Percentiles rank a stretch among this genome's conserved stretches.
Evolutionary conservation across 441 rosid genomes (phyloP).

Genomic region (Corymbia citriodora): DNA sequence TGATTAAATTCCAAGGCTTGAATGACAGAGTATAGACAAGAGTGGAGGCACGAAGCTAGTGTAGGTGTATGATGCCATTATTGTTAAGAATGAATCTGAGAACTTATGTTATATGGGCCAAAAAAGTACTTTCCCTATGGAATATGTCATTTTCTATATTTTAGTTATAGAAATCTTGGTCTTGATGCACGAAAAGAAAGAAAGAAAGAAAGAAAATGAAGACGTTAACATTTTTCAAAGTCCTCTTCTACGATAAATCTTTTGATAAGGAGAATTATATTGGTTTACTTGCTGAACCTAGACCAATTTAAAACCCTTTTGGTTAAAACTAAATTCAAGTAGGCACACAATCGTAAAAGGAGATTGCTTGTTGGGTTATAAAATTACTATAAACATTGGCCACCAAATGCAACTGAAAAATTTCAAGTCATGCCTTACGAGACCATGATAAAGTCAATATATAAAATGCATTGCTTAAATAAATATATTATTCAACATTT

Average conservation of each 20-base stretch:
- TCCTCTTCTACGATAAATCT: neutral
- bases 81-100: neutral
- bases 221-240: no score
- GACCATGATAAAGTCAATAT: no score
- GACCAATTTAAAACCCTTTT: neutral
- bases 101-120: neutral
- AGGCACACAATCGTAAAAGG: neutral
- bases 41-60: neutral
- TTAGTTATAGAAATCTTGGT: neutral
- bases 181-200: neutral
- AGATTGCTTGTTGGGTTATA: no score
- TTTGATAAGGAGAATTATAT: neutral
- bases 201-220: no score
- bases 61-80: neutral
- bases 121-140: neutral
- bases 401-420: no score
- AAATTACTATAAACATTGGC: no score
- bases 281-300: neutral
- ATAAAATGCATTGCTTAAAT: no score
- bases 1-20: neutral
- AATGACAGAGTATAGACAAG: neutral
- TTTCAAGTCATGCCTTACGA: no score
- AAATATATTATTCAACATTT: no score
- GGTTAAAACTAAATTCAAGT: accelerated
- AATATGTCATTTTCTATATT: neutral